These are phyloP conservation scores for Rhytidhysteron rufulum DNA, from an alignment of 2,329 filamentous ascomycete species.

Conservation along the genomic window DNA sequence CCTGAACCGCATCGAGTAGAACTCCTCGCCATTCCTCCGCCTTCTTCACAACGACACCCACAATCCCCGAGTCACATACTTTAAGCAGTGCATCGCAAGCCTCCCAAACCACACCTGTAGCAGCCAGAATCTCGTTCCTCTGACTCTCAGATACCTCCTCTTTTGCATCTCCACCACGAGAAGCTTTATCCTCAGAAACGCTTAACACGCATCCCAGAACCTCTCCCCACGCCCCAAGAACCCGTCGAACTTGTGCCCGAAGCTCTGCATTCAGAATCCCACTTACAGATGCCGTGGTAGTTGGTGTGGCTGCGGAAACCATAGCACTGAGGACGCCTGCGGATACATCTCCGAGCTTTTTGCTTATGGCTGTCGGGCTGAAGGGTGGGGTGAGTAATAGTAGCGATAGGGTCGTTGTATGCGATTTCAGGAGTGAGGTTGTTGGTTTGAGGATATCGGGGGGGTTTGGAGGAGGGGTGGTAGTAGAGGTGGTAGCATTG, in stretches of 20 bases:
- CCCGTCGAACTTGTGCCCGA: constrained; percentile 53
- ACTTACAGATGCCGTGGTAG: constrained; percentile 15
- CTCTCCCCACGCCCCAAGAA: constrained; percentile 60
- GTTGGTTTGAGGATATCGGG: constrained; percentile 69
- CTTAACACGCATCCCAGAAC: constrained; percentile 59
- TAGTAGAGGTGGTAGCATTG: constrained; percentile 11
- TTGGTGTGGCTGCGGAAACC: constrained; percentile 43
- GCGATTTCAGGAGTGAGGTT: constrained; percentile 70
- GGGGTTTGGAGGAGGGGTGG: constrained; percentile 35
- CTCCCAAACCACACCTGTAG: constrained; percentile 79
- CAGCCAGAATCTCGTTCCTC: constrained; percentile 49
- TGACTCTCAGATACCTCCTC: constrained; percentile 19
- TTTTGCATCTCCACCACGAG: constrained; percentile 23
- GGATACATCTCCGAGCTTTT: constrained; percentile 69
- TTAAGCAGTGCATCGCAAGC: constrained; percentile 70
- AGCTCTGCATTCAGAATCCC: constrained; percentile 61
- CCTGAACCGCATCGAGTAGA: constrained; percentile 76
- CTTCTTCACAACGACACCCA: constrained; percentile 66
- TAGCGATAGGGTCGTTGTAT: constrained; percentile 82
- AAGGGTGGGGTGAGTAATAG: constrained; percentile 85
- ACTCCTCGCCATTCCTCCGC: constrained; percentile 71
- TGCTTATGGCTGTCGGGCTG: constrained; percentile 69
- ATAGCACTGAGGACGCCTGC: constrained; percentile 69
- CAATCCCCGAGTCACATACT: constrained; percentile 64
- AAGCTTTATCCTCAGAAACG: constrained; percentile 49